Evolutionary conservation across 2,329 filamentous ascomycete species (phyloP).

Genomic region (Ascochyta koolunga): DNA sequence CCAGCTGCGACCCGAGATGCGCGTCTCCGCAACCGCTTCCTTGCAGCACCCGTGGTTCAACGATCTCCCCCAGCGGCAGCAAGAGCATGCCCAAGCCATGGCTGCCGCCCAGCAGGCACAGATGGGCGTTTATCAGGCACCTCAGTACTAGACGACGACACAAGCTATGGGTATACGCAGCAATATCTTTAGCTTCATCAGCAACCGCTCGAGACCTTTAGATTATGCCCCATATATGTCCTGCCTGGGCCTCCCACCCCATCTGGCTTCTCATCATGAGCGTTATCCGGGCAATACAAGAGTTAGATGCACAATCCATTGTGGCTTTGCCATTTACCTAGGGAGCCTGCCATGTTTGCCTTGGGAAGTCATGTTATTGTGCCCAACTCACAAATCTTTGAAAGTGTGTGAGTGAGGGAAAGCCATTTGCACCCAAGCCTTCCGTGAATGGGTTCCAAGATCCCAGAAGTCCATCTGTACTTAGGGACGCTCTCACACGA

Average conservation of each 20-base stretch:
- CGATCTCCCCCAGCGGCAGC: conserved; percentile 65
- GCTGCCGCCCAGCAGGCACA: conserved; percentile 47
- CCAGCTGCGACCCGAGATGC: conserved; percentile 87
- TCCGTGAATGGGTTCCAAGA: background rate
- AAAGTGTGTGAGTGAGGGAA: background rate
- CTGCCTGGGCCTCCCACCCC: background rate
- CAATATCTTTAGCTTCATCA: background rate
- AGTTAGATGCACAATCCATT: background rate
- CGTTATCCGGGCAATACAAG: background rate
- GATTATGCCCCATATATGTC: background rate
- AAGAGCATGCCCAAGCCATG: conserved; percentile 43
- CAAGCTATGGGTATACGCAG: too few relatives aligned
- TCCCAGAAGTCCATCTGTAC: background rate
- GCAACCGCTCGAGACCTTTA: background rate
- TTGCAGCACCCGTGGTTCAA: conserved; percentile 92
- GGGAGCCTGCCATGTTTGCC: background rate
- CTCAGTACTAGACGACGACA: conserved; percentile 41
- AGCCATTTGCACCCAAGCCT: background rate
- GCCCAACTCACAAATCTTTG: too few relatives aligned
- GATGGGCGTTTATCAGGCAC: conserved; percentile 47
- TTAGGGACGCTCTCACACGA: background rate
- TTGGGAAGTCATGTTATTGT: too few relatives aligned
- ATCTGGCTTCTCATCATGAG: background rate
- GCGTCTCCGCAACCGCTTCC: conserved; percentile 85
- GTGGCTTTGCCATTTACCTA: background rate